Percentiles rank a stretch among this genome's conserved stretches.
phyloP scores from a whole-genome alignment of 2,329 filamentous ascomycete genomes.

The Botrytis fragariae region DNA sequence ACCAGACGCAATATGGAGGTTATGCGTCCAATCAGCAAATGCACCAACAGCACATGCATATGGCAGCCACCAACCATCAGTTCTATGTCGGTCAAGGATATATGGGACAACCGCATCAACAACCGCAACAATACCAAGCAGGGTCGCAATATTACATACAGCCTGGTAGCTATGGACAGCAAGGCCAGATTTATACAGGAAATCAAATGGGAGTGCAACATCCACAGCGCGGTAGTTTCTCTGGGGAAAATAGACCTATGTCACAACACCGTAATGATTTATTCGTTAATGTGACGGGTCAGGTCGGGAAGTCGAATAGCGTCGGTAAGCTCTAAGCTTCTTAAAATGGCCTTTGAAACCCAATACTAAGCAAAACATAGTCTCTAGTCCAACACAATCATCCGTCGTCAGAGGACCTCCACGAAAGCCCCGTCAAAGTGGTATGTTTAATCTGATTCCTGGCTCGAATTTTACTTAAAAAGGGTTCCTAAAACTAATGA shows the following conservation, averaged over 20 bases:
- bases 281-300: conserved; percentile 19
- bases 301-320: conserved; percentile 24
- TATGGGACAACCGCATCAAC: conserved; percentile 26
- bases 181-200: conserved; percentile 29
- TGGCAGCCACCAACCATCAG: conserved; percentile 25
- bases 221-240: conserved; percentile 25
- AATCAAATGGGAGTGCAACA: conserved; percentile 25
- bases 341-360: neutral
- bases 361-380: conserved; percentile 29
- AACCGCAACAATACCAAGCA: conserved; percentile 28
- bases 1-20: conserved; percentile 32
- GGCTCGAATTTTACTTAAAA: neutral
- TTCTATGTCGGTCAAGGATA: conserved; percentile 33
- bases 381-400: conserved; percentile 39
- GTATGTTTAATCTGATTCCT: conserved; percentile 43
- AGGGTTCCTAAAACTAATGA: neutral
- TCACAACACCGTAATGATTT: conserved; percentile 26
- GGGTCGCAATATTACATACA: conserved; percentile 31
- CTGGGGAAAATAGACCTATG: conserved; percentile 26
- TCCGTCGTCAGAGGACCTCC: conserved; percentile 53
- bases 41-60: conserved; percentile 24
- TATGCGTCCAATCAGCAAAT: conserved; percentile 29
- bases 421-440: conserved; percentile 59
- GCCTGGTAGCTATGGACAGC: conserved; percentile 29
- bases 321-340: conserved; percentile 33